Evolutionary conservation across 2,329 filamentous ascomycete genomes (phyloP).

Genomic region (Tricladium varicosporioides): DNA sequence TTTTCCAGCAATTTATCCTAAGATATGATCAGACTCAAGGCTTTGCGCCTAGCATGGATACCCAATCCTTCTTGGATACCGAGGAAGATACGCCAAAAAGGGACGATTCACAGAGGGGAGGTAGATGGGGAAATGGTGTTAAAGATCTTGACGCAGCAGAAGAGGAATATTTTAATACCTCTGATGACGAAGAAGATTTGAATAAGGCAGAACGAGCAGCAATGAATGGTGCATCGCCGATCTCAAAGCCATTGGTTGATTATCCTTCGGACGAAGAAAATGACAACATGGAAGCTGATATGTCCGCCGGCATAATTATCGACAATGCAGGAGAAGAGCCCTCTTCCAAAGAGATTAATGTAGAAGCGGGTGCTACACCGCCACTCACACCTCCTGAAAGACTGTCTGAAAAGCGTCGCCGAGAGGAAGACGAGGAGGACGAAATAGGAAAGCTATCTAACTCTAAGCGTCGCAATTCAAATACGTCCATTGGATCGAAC

Average conservation of each 20-base stretch:
- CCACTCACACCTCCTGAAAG: conserved; percentile 65
- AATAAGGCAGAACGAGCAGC: conserved; percentile 37
- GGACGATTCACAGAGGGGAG: conserved; percentile 52
- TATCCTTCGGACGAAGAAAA: conserved; percentile 92
- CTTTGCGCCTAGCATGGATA: conserved; percentile 62
- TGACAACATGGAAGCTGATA: conserved; percentile 57
- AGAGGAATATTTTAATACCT: conserved; percentile 91
- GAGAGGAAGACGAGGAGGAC: conserved; percentile 92
- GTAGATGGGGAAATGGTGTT: conserved; percentile 61
- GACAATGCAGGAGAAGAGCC: conserved; percentile 22
- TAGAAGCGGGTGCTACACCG: conserved; percentile 26
- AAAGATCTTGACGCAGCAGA: conserved; percentile 83
- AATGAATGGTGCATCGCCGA: conserved; percentile 62
- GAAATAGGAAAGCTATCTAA: conserved; percentile 80
- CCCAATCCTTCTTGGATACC: conserved; percentile 65
- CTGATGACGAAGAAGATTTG: conserved; percentile 80
- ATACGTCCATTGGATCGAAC: conserved; percentile 35
- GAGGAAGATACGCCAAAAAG: conserved; percentile 53
- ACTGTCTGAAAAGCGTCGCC: conserved; percentile 81
- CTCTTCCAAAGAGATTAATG: conserved; percentile 21
- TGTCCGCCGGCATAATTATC: conserved; percentile 14
- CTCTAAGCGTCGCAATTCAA: conserved; percentile 56
- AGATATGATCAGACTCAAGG: conserved; percentile 78
- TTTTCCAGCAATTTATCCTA: conserved; percentile 72
- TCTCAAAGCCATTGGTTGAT: conserved; percentile 76